phyloP scores from a whole-genome alignment of 2,329 filamentous ascomycete genomes.

The Rhynchosporium agropyri region DNA sequence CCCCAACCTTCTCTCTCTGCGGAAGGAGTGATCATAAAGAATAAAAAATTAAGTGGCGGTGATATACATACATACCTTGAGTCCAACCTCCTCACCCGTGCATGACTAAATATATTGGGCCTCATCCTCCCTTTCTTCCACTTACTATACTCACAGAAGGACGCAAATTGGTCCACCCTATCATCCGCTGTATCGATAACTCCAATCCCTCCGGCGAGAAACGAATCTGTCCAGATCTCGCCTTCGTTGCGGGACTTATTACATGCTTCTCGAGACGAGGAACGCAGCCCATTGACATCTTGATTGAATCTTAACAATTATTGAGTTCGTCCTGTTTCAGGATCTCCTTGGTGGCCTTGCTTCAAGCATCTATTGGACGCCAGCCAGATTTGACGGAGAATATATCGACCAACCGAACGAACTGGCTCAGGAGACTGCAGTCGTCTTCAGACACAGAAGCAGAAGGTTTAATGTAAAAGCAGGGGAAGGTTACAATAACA shows the following conservation, averaged over 20 bases:
- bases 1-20: conserved; percentile 14
- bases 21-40: neutral
- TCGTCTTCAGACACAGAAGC: conserved; percentile 10
- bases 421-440: conserved; percentile 8
- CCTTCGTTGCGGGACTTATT: conserved; percentile 12
- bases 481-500: conserved; percentile 4
- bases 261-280: neutral
- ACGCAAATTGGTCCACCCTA: conserved; percentile 9
- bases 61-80: conserved; percentile 24
- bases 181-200: neutral
- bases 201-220: neutral
- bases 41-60: conserved; percentile 23
- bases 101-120: conserved; percentile 32
- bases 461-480: neutral
- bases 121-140: neutral
- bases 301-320: conserved; percentile 6
- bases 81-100: conserved; percentile 30
- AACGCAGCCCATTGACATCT: neutral
- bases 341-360: conserved; percentile 26
- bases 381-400: conserved; percentile 16
- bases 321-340: conserved; percentile 26
- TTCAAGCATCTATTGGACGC: conserved; percentile 21
- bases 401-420: conserved; percentile 15
- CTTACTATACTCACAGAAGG: neutral
- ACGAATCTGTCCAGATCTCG: neutral